Evolutionary conservation across 495 filamentous ascomycete species (phyloP).

Genomic region (Staphylotrichum tortipilum): DNA sequence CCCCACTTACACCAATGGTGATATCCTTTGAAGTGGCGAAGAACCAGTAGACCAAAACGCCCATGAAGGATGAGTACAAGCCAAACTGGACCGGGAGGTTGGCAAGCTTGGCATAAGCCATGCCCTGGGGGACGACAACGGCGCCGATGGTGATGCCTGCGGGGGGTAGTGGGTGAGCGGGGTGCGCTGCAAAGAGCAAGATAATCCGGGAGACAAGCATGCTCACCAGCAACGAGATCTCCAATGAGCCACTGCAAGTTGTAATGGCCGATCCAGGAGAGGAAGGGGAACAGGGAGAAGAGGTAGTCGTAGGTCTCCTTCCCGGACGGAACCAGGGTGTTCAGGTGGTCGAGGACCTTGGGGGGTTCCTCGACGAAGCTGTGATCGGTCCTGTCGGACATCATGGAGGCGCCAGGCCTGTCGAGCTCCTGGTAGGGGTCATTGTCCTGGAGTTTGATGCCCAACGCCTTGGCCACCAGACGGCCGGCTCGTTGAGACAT

Average conservation of each 20-base stretch:
- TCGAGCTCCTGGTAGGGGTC: slow-evolving; percentile 49
- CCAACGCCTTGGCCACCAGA: slow-evolving; percentile 66
- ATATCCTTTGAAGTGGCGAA: slow-evolving; percentile 99
- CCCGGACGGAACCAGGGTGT: slow-evolving; percentile 49
- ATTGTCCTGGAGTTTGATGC: slow-evolving; percentile 71
- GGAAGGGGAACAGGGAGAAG: slow-evolving; percentile 71
- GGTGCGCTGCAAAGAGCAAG: too few relatives aligned
- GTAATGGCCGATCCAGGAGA: slow-evolving; percentile 79
- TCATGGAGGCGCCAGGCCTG: slow-evolving; percentile 67
- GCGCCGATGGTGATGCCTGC: slow-evolving; percentile 86
- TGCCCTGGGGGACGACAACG: slow-evolving; percentile 93
- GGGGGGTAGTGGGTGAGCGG: slow-evolving; percentile 11
- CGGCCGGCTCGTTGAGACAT: slow-evolving; percentile 54
- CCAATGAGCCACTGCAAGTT: slow-evolving; percentile 83
- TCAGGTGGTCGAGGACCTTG: slow-evolving; percentile 61
- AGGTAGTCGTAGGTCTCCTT: slow-evolving; percentile 50
- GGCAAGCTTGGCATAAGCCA: slow-evolving; percentile 91
- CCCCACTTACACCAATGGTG: slow-evolving; percentile 78
- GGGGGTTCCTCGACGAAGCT: slow-evolving; percentile 81
- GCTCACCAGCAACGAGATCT: slow-evolving; percentile 80
- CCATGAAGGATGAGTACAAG: slow-evolving; percentile 96
- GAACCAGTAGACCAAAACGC: slow-evolving; percentile 94
- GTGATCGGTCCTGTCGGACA: slow-evolving; percentile 67
- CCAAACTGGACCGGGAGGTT: slow-evolving; percentile 71
- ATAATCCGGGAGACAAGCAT: background rate